A percentile compares a stretch with the other conserved stretches of the same genome.
Evolutionary conservation across 2,329 filamentous ascomycete species (phyloP).

Genomic region (Endothia cerciana): DNA sequence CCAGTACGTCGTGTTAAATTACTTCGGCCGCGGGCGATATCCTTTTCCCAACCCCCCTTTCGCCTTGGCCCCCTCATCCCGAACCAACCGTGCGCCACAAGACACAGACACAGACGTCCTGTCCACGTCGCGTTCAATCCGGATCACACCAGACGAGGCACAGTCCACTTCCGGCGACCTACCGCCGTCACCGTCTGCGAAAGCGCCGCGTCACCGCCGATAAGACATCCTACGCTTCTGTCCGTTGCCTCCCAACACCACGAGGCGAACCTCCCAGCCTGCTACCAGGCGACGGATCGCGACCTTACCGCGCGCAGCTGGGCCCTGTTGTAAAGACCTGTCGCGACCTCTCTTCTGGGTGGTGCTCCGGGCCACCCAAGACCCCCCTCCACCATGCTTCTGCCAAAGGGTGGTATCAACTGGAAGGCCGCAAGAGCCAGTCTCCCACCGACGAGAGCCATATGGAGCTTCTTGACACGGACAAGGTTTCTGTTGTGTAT

Average conservation of each 20-base stretch:
- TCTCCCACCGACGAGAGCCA: constrained; percentile 75
- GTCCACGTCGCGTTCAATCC: constrained; percentile 1
- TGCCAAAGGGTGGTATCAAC: constrained; percentile 85
- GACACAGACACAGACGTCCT: constrained; percentile 8
- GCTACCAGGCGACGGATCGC: constrained; percentile 12
- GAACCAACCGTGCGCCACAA: constrained; percentile 13
- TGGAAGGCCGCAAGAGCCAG: constrained; percentile 88
- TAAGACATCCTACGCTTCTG: background rate
- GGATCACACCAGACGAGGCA: constrained; percentile 12
- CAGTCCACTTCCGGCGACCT: constrained; percentile 20
- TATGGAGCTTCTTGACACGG: constrained; percentile 72
- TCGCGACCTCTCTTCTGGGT: constrained; percentile 36
- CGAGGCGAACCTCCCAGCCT: background rate
- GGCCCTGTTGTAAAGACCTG: constrained; percentile 22
- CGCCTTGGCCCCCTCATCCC: constrained; percentile 2
- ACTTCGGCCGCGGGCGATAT: background rate
- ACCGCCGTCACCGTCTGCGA: constrained; percentile 12
- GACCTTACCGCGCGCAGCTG: constrained; percentile 23
- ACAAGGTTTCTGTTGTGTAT: constrained; percentile 78
- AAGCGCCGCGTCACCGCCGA: constrained; percentile 12
- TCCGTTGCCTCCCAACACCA: constrained; percentile 6
- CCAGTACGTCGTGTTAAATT: background rate
- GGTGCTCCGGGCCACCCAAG: constrained; percentile 47
- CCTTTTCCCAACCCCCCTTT: background rate
- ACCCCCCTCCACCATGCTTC: constrained; percentile 69